Evolutionary conservation across 345 rosid species (phyloP).

Genomic region (Salix suchowensis): DNA sequence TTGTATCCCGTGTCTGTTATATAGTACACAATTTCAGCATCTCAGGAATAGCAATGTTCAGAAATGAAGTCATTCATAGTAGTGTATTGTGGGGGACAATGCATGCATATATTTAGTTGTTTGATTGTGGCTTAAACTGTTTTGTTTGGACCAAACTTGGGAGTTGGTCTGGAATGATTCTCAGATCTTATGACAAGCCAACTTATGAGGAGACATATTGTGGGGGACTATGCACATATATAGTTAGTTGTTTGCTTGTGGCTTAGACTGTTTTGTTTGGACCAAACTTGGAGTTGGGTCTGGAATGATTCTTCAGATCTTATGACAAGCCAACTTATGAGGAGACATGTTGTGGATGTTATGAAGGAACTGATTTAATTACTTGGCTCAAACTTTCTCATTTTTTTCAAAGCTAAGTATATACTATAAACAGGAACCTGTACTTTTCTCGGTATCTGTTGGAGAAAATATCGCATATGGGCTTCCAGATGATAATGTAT

Average conservation of each 20-base stretch:
- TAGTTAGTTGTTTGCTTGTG: background rate
- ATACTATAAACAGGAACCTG: slow-evolving; percentile 63
- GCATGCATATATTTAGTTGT: background rate
- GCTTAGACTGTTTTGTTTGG: background rate
- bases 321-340: background rate
- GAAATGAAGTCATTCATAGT: background rate
- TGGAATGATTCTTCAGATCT: background rate
- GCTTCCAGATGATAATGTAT: slow-evolving; percentile 83
- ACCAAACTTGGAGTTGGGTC: background rate
- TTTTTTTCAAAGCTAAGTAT: background rate
- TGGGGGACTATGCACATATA: background rate
- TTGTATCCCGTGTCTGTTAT: background rate
- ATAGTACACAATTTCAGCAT: background rate
- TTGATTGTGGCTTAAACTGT: background rate
- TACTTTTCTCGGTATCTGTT: slow-evolving; percentile 83
- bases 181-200: background rate
- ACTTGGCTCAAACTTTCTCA: background rate
- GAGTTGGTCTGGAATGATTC: background rate
- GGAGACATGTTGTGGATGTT: background rate
- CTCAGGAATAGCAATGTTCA: background rate
- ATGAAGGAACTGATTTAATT: background rate
- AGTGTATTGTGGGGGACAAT: background rate
- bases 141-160: background rate
- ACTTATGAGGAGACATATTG: background rate
- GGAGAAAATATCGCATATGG: slow-evolving; percentile 98